These are phyloP conservation scores for Kwoniella shandongensis DNA, from an alignment of 768 basidiomycete genomes.

Conservation along the genomic window DNA sequence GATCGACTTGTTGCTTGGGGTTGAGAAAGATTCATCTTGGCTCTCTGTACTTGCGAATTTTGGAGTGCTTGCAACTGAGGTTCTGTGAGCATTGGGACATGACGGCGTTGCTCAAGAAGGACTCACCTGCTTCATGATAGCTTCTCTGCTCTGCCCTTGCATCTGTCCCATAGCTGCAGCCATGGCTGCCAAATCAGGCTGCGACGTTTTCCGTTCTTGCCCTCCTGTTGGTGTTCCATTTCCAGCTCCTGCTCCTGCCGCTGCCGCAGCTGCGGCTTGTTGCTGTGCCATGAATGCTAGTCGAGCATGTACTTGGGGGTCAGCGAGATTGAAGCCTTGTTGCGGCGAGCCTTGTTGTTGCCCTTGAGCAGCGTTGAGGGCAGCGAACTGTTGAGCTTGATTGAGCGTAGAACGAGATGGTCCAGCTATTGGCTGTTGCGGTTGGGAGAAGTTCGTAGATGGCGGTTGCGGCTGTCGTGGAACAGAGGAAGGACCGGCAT, in stretches of 20 bases:
- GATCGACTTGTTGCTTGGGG: slow-evolving; percentile 1
- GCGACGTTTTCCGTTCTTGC: not conserved
- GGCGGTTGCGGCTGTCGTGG: slow-evolving; percentile 20
- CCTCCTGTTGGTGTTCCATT: slow-evolving; percentile 1
- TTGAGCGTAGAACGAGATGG: slow-evolving; percentile 19
- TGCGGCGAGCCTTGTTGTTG: slow-evolving; percentile 7
- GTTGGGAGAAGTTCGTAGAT: not conserved
- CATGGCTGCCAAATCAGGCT: slow-evolving; percentile 24
- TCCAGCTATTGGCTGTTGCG: slow-evolving; percentile 20
- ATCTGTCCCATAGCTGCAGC: slow-evolving; percentile 22
- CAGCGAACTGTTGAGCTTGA: slow-evolving; percentile 18
- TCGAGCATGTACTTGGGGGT: slow-evolving; percentile 10
- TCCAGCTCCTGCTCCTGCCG: slow-evolving; percentile 5
- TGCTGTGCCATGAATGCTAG: slow-evolving; percentile 19
- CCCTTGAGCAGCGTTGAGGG: slow-evolving; percentile 11
- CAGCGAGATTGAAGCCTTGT: slow-evolving; percentile 5
- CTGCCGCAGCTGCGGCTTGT: slow-evolving; percentile 23
- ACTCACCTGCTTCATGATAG: slow-evolving; percentile 42
- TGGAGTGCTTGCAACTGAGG: slow-evolving; percentile 33
- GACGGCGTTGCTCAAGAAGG: not conserved
- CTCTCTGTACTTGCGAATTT: slow-evolving; percentile 26
- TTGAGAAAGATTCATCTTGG: slow-evolving; percentile 8
- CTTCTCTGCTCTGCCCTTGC: slow-evolving; percentile 32
- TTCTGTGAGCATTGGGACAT: slow-evolving; percentile 1
- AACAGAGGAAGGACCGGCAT: slow-evolving; percentile 9